Evolutionary conservation across 805 yeast species (phyloP), one percentile per base, ranked within the genome.

Genomic region (Scheffersomyces spartinae): DNA sequence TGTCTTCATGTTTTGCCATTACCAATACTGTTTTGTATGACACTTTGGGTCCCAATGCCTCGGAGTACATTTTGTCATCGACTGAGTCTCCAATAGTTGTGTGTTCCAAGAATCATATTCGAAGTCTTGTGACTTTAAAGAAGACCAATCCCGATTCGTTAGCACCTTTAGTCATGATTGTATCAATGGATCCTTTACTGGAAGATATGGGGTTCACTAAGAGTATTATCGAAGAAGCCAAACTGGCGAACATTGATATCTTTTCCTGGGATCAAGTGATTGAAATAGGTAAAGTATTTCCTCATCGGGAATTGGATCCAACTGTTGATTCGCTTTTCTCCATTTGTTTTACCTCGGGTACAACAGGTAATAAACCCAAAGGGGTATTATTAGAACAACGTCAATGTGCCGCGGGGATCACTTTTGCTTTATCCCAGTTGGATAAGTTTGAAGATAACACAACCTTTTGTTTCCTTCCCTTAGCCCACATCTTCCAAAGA

Each of bases 321-420:
- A 37, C 36, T 23, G 42, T 51, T 12, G 54, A 56, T 8, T 35
- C 61, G 8, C 33, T 49, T 13, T 57, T 48, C 35, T 59, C 67
- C 13, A 56, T 61, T 16, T 55, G 61, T 12, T 61, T 63, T 30
- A 55, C 67, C 23, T 77, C 81, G 5, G 64, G 70, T 21, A 74
- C 83, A 13, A 73, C 81, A n/a, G 86, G 91, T 29, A 68, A 74
- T 21, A 39, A 49, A 28, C 83, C 88, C 33, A 81, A 80, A 55
- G 88, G 88, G 40, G 88, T 76, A 14, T 70, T 73, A 16, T 54
- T 77, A 33, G 61, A 69, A 16, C 85, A 79, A 35, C 47, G 45
- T 24, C 74, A 73, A 35, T 61, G 70, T 10, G 53, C 40, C 14
- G 40, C 55, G 6, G 49, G 49, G 2, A 32, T 44, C 2, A 31